These are phyloP conservation scores for Fusarium penzigii DNA, from an alignment of 2,329 filamentous ascomycete genomes.

Conservation along the genomic window DNA sequence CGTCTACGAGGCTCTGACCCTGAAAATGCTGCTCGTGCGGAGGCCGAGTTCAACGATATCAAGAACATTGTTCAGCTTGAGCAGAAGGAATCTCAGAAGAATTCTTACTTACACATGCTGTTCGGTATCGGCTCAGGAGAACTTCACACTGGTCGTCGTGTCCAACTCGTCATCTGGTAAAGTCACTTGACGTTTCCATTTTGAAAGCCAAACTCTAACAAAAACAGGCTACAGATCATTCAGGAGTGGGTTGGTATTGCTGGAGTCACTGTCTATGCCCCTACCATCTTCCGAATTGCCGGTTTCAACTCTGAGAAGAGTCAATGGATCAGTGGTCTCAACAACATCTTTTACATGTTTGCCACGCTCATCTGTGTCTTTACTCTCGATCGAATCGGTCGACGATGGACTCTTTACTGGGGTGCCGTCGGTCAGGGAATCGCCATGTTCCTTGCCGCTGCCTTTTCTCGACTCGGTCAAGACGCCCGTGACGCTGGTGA, in stretches of 20 bases:
- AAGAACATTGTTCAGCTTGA: constrained; percentile 50
- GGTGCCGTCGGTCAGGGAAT: constrained; percentile 64
- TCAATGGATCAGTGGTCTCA: constrained; percentile 63
- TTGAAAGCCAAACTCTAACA: too few species aligned
- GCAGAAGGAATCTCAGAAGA: constrained; percentile 58
- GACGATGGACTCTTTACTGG: constrained; percentile 71
- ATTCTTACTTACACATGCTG: constrained; percentile 66
- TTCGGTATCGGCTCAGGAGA: constrained; percentile 66
- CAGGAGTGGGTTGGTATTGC: constrained; percentile 52
- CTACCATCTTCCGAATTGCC: constrained; percentile 65
- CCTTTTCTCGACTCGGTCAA: constrained; percentile 49
- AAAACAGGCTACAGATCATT: constrained; percentile 16
- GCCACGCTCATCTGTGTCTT: constrained; percentile 70
- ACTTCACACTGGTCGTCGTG: constrained; percentile 65
- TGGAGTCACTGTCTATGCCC: constrained; percentile 63
- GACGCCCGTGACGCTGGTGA: constrained; percentile 46
- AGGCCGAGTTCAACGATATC: constrained; percentile 70
- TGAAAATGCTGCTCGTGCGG: constrained; percentile 53
- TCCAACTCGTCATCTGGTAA: constrained; percentile 65
- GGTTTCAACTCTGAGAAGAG: constrained; percentile 62
- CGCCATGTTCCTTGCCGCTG: constrained; percentile 68
- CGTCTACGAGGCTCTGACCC: constrained; percentile 61
- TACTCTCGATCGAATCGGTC: constrained; percentile 67
- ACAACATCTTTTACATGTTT: constrained; percentile 57
- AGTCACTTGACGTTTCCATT: constrained; percentile 47